These are phyloP conservation scores for Ambrosia hybrid DNA, from an alignment of 140 eudicot species.

Conservation along the genomic window DNA sequence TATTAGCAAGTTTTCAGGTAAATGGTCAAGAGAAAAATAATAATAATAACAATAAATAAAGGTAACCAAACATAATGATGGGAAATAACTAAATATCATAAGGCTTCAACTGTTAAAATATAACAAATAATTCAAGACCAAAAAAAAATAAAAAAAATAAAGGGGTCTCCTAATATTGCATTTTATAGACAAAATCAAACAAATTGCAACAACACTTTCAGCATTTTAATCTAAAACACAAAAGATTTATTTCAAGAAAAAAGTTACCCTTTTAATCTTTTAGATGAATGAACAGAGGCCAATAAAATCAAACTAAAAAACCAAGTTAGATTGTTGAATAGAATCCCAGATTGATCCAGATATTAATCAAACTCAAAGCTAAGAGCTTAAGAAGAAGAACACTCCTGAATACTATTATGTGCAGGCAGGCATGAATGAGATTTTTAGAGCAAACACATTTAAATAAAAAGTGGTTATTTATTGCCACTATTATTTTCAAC, in stretches of 20 bases:
- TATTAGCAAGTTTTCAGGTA: too few species aligned
- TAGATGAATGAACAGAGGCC: too few species aligned
- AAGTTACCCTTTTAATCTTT: constrained; percentile 13
- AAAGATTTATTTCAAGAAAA: neutral
- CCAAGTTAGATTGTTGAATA: neutral
- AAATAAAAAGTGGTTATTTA: constrained; percentile 7
- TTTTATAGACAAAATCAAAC: constrained; percentile 23
- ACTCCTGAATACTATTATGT: constrained; percentile 18
- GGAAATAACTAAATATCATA: neutral
- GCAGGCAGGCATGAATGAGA: constrained; percentile 2
- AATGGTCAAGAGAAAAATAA: too few species aligned
- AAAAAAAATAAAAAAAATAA: neutral
- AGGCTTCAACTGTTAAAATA: neutral
- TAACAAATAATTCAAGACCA: neutral
- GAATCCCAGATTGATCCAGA: constrained; percentile 19
- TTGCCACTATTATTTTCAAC: constrained; percentile 13
- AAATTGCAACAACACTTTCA: constrained; percentile 12
- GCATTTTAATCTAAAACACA: neutral
- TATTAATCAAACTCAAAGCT: neutral
- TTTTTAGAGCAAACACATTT: too few species aligned
- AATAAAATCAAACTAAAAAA: neutral
- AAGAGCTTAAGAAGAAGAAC: constrained; percentile 17
- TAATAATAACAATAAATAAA: too few species aligned
- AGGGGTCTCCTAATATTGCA: neutral
- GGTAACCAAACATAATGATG: too few species aligned